phyloP scores from a whole-genome alignment of 345 rosid genomes.

The Arabidopsis suecica region DNA sequence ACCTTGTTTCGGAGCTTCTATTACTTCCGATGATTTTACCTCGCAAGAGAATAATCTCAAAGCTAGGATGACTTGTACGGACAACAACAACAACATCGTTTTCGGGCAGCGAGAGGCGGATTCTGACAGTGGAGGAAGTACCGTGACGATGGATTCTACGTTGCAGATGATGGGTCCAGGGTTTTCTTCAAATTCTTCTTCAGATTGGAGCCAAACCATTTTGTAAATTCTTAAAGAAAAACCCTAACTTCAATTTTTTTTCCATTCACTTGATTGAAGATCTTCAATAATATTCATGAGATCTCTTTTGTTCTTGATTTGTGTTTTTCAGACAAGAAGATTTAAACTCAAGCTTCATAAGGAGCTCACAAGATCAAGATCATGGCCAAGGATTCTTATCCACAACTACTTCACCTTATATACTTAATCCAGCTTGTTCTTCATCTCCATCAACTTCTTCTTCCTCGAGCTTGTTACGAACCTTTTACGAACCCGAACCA shows the following conservation, averaged over 20 bases:
- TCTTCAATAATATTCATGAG: conserved; percentile 21
- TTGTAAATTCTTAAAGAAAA: conserved; percentile 31
- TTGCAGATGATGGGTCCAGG: conserved; percentile 48
- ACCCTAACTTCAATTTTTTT: conserved; percentile 1
- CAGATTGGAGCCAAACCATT: conserved; percentile 45
- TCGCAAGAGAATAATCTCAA: conserved; percentile 39
- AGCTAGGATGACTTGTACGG: conserved; percentile 37
- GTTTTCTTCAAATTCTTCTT: conserved; percentile 44
- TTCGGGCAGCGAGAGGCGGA: conserved; percentile 46
- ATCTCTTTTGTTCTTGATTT: conserved; percentile 13
- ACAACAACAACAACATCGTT: conserved; percentile 43
- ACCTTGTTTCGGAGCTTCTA: conserved; percentile 41
- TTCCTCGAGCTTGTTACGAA: conserved; percentile 51
- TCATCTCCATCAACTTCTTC: conserved; percentile 50
- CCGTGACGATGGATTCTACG: conserved; percentile 47
- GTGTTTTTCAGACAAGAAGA: conserved; percentile 55
- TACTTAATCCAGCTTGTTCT: conserved; percentile 40
- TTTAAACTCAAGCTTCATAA: conserved; percentile 51
- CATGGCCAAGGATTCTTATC: conserved; percentile 44
- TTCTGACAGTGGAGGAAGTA: conserved; percentile 51
- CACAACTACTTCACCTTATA: conserved; percentile 38
- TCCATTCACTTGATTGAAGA: conserved; percentile 17
- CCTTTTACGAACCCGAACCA: conserved; percentile 49
- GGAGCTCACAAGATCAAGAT: conserved; percentile 44
- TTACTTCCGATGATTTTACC: conserved; percentile 39